Base-by-base conservation (phyloP, 2,329 filamentous ascomycete species). In the Fusarium sp. region DNA sequence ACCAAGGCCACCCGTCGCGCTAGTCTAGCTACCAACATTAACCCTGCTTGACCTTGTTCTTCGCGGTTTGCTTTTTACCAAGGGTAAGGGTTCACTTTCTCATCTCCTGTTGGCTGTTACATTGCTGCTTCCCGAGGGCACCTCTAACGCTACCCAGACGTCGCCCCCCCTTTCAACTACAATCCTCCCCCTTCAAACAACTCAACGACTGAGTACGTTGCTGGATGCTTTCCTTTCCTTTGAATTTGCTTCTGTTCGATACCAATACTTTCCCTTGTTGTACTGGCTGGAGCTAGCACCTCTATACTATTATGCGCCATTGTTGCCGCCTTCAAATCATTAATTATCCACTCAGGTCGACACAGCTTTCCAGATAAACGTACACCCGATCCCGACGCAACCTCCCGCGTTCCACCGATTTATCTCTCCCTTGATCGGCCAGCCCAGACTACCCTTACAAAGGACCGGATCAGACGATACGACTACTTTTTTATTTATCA, bases 31-130 rank as follows among this genome's bases (percentile, higher is more conserved):
- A 32, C 58, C 60, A 67, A 53, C 60, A n/a, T 63, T 49, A 53
- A 53, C 67, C 59, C 54, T 61, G 59, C 43, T 49, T 52, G 67
- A 44, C 56, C 65, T 67, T 64, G 67, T 45, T 52, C 61, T 50
- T 41, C 50, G 55, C 50, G 48, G 58, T 68, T 70, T 71, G 61
- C 67, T 70, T 70, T 70, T 71, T 65, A 45, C 57, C 53, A 70
- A 69, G 61, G 65, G 63, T 61, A 61, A 56, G 50, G 67, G 62
- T 70, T 70, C 67, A 71, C 64, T 68, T 68, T 39, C 61, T 58
- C 66, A 59, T 58, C 62, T 64, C 66, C 57, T 58, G 64, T 51
- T 51, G 52, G 64, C 57, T 58, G 64, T 51, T 51, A 50, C 56
- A 46, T 70, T 66, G 61, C 63, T 67, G 58, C 56, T 65, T 58